Percentiles rank a stretch among this genome's conserved stretches.
Conservation (phyloP, 2,329 filamentous ascomycete species). For the Penicillium sp. region DNA sequence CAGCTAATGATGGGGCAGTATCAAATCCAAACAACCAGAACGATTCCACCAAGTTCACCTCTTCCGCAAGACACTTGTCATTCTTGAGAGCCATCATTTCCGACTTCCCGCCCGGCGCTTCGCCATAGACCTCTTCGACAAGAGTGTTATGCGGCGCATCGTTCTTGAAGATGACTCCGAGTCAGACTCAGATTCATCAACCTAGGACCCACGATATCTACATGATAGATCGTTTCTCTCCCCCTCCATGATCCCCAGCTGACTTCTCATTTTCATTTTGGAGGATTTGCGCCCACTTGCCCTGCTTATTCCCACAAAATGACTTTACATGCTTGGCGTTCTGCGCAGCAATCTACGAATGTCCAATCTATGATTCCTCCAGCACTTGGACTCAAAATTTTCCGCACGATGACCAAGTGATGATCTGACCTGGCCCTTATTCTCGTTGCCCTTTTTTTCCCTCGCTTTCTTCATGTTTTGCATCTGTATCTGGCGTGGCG, state of each 20-base stretch:
- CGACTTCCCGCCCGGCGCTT: conserved; percentile 81
- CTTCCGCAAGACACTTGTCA: conserved; percentile 78
- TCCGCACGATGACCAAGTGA: no score
- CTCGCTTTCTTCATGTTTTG: conserved; percentile 6
- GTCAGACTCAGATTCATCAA: conserved; percentile 32
- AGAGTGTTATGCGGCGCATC: conserved; percentile 77
- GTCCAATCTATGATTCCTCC: conserved; percentile 13
- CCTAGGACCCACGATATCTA: conserved; percentile 8
- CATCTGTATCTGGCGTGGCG: conserved; percentile 17
- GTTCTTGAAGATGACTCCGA: conserved; percentile 69
- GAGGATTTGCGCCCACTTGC: background rate
- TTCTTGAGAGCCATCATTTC: conserved; percentile 88
- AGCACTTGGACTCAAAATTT: no score
- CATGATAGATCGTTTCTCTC: no score
- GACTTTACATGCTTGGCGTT: no score
- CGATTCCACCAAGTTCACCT: conserved; percentile 73
- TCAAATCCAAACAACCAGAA: conserved; percentile 70
- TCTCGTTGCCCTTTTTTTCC: conserved; percentile 6
- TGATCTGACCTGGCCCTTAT: no score
- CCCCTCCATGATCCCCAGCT: no score
- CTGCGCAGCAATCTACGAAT: conserved; percentile 12
- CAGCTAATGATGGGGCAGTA: conserved; percentile 47
- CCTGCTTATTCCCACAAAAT: background rate
- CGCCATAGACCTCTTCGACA: conserved; percentile 92
- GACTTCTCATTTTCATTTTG: background rate